Evolutionary conservation across 345 rosid species (phyloP), one percentile per base, ranked within the genome.

Genomic region (Lepidium aucheri): DNA sequence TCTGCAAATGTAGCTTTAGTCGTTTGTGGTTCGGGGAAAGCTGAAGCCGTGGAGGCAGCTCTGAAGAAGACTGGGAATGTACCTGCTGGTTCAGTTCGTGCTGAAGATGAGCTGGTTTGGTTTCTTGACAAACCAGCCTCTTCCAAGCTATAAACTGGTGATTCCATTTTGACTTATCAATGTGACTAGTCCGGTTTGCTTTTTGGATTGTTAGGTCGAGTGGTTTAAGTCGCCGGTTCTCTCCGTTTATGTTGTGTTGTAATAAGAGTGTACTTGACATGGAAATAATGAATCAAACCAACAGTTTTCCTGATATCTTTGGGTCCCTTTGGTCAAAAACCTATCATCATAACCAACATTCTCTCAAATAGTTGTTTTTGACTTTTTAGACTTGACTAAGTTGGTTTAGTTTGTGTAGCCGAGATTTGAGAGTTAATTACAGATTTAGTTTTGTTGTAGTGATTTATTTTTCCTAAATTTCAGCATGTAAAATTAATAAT

Each of bases 51-150:
- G 60, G 76, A 76, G 28, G 54, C 70, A 58, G 91, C 89, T 15
- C 44, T 87, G 69, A 76, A 76, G 35, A 79, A 64, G 53, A 24
- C 86, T 0, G 75, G 67, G 16, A 15, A 28, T 51, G 76, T 83
- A 63, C 98, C 97, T 32, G 93, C 80, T 20, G 82, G 80, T 51
- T 72, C 79, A 49, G 89, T 88, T 56, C 62, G 76, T 6, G 90
- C 97, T 8, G 96, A 90, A 73, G 91, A 80, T 0, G 90, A 93
- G 69, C 51, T 89, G 7, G 79, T 85, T 75, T 93, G 89, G 96
- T 86, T 86, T 78, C 76, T 93, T 69, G 98, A 90, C 78, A 87
- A 81, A 68, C 85, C 61, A 44, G 97, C 98, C 0, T 81, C 83
- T 69, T 87, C 98, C 1, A 86, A 88, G 78, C 89, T 91, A 3